Evolutionary conservation across 106 monocot species (phyloP).

Genomic region (Dendrobium officinale): DNA sequence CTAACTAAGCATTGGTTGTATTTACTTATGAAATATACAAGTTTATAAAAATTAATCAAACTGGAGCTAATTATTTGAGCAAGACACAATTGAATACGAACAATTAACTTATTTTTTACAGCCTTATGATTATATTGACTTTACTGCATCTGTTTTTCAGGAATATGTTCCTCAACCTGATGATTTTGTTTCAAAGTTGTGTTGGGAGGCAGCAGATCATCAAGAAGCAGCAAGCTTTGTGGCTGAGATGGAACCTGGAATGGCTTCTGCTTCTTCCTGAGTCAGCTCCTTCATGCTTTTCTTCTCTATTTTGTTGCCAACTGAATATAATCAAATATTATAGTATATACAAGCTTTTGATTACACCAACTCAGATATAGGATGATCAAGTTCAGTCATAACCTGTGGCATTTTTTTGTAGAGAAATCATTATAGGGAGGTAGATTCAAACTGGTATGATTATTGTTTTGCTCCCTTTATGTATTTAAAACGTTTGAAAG

Average conservation of each 20-base stretch:
- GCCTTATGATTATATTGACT: background rate
- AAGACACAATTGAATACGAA: background rate
- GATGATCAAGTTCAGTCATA: background rate
- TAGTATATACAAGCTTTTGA: background rate
- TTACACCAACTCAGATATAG: background rate
- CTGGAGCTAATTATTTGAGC: background rate
- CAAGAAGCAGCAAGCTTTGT: background rate
- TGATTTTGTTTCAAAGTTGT: conserved; percentile 26
- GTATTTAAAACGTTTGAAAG: background rate
- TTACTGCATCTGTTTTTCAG: conserved; percentile 10
- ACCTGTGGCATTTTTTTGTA: background rate
- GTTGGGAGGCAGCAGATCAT: conserved; percentile 17
- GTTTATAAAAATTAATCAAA: too few relatives aligned
- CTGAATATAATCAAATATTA: background rate
- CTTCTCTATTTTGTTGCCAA: background rate
- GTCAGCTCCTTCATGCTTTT: background rate
- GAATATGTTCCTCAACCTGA: conserved; percentile 31
- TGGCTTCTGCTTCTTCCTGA: conserved; percentile 22
- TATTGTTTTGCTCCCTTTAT: background rate
- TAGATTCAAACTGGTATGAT: background rate
- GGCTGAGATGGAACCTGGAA: conserved; percentile 12
- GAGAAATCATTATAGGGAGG: background rate
- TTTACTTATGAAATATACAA: background rate
- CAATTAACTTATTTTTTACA: background rate
- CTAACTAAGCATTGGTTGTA: background rate